Evolutionary conservation across 2,329 filamentous ascomycete genomes (phyloP).

Genomic region (Ophiostoma sp.): DNA sequence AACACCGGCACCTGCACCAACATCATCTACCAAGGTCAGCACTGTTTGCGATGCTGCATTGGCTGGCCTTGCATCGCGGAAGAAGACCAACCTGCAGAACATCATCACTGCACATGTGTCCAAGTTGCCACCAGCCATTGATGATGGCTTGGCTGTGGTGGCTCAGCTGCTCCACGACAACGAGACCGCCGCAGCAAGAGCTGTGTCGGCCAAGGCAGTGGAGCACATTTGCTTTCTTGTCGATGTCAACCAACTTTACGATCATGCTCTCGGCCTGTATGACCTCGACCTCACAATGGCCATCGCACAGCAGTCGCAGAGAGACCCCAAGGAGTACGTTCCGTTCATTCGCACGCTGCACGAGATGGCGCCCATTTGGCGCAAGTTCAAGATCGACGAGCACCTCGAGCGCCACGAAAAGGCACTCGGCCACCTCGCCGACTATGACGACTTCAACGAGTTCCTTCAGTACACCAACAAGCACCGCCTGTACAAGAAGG

Average conservation of each 20-base stretch:
- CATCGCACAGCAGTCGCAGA: constrained; percentile 93
- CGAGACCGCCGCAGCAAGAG: constrained; percentile 66
- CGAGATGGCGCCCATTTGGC: constrained; percentile 66
- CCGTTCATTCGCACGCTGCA: constrained; percentile 91
- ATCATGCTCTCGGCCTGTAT: constrained; percentile 86
- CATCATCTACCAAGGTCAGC: constrained; percentile 69
- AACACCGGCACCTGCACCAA: background rate
- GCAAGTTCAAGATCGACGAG: constrained; percentile 84
- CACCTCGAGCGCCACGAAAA: constrained; percentile 75
- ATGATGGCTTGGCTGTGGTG: constrained; percentile 78
- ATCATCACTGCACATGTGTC: constrained; percentile 93
- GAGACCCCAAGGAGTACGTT: constrained; percentile 91
- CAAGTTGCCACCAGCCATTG: constrained; percentile 86
- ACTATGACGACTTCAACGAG: constrained; percentile 73
- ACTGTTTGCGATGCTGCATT: constrained; percentile 84
- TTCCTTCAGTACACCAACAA: constrained; percentile 75
- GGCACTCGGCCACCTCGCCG: constrained; percentile 74
- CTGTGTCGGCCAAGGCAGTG: constrained; percentile 61
- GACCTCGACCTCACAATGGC: constrained; percentile 86
- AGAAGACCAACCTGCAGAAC: constrained; percentile 74
- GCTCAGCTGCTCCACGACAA: constrained; percentile 70
- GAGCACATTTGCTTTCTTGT: constrained; percentile 98
- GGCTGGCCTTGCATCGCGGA: constrained; percentile 61
- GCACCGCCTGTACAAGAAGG: constrained; percentile 74
- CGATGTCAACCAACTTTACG: constrained; percentile 88